phyloP scores from a whole-genome alignment of 805 yeast species.

The Komagataella pseudopastoris region DNA sequence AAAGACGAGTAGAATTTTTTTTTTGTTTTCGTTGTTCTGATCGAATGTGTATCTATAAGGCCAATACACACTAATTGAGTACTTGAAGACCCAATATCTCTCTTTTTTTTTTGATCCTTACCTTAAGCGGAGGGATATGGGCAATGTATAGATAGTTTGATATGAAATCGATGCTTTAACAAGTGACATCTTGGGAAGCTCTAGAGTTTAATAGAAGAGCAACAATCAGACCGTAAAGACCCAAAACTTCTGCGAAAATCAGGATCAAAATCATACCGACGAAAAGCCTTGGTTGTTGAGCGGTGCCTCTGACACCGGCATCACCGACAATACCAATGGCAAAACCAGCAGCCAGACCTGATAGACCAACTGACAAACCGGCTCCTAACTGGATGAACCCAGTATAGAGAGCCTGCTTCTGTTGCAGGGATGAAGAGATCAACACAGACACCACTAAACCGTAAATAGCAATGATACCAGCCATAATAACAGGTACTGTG shows the following conservation, averaged over 20 bases:
- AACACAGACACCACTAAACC: constrained; percentile 94
- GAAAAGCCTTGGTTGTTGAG: constrained; percentile 87
- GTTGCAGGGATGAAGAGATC: constrained; percentile 80
- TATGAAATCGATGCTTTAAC: constrained; percentile 27
- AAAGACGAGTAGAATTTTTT: not conserved
- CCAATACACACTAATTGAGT: not conserved
- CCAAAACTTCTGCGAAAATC: constrained; percentile 91
- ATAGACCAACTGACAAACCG: constrained; percentile 92
- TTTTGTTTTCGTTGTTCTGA: not conserved
- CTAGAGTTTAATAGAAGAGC: constrained; percentile 96
- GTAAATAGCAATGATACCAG: constrained; percentile 98
- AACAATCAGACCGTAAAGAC: constrained; percentile 95
- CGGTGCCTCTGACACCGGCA: constrained; percentile 90
- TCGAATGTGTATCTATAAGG: not conserved
- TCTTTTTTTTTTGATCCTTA: not conserved
- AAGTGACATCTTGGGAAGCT: constrained; percentile 84
- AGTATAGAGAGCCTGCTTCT: constrained; percentile 85
- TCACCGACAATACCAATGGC: constrained; percentile 97
- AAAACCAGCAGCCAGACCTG: constrained; percentile 97
- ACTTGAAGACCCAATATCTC: not conserved
- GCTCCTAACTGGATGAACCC: constrained; percentile 98
- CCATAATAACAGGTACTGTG: constrained; percentile 97
- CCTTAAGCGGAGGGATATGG: not conserved
- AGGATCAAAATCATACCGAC: constrained; percentile 90
- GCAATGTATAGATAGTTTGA: not conserved